Percentiles rank a stretch among this genome's conserved stretches.
These are phyloP conservation scores for Nannochloris sp. DNA, from an alignment of 139 green algal species.

Conservation along the genomic window DNA sequence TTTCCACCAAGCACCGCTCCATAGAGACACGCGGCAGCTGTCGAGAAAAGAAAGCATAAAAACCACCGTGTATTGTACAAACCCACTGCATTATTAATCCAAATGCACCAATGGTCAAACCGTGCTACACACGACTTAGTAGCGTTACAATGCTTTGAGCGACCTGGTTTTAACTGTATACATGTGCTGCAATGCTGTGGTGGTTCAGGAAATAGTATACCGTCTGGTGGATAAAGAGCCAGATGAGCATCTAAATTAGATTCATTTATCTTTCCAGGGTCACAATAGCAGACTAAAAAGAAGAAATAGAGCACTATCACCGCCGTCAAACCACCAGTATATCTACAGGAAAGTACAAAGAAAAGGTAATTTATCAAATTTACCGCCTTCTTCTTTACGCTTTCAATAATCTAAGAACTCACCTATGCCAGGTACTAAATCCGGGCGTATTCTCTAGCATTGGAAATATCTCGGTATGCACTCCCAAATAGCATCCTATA, in stretches of 20 bases:
- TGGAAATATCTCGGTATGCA: conserved; percentile 24
- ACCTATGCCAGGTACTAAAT: not conserved
- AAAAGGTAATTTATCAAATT: too few relatives aligned
- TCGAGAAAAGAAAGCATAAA: conserved; percentile 46
- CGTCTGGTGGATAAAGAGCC: conserved; percentile 44
- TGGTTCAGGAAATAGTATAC: conserved; percentile 12
- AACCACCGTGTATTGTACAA: conserved; percentile 54
- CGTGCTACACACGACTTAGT: conserved; percentile 37
- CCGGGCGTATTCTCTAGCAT: conserved; percentile 26
- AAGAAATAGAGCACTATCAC: conserved; percentile 14
- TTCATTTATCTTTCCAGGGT: conserved; percentile 31
- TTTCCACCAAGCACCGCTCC: conserved; percentile 4
- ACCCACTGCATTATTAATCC: conserved; percentile 74
- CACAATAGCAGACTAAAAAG: conserved; percentile 8
- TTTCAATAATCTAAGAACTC: too few relatives aligned
- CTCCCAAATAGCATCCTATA: conserved; percentile 16
- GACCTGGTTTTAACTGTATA: conserved; percentile 34
- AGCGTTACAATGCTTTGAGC: conserved; percentile 67
- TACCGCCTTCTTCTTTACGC: not conserved
- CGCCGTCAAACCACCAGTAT: conserved; percentile 7
- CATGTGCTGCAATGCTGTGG: conserved; percentile 54
- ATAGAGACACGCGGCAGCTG: conserved; percentile 41
- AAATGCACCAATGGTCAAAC: conserved; percentile 75
- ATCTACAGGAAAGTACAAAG: conserved; percentile 26
- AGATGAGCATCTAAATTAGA: conserved; percentile 18